These are phyloP conservation scores for Sugiyamaella japonica DNA, from an alignment of 1,139 yeast genomes.

Conservation along the genomic window DNA sequence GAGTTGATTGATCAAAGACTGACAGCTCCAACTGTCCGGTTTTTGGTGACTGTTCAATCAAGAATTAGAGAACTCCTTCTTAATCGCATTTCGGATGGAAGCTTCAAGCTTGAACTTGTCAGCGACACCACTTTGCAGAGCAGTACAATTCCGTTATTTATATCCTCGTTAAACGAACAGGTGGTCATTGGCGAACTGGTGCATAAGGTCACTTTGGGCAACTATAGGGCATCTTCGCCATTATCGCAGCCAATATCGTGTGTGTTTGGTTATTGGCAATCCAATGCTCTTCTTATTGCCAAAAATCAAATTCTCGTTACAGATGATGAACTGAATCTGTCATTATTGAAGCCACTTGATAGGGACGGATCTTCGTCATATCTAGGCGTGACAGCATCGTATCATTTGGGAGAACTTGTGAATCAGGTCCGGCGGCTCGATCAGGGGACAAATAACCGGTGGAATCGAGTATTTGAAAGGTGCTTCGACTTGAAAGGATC, in stretches of 20 bases:
- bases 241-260: background rate
- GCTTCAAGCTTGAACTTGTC: constrained; percentile 12
- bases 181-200: constrained; percentile 17
- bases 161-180: constrained; percentile 11
- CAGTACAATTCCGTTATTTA: constrained; percentile 10
- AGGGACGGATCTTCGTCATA: background rate
- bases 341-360: background rate
- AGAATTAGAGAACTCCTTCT: constrained; percentile 10
- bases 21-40: constrained; percentile 13
- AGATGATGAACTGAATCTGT: constrained; percentile 12
- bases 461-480: constrained; percentile 5
- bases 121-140: constrained; percentile 7
- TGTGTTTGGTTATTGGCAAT: constrained; percentile 12
- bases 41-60: constrained; percentile 9
- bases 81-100: constrained; percentile 13
- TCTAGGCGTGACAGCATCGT: background rate
- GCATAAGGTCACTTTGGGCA: constrained; percentile 7
- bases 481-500: background rate
- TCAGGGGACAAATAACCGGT: background rate
- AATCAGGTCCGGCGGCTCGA: constrained; percentile 7
- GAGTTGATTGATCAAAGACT: constrained; percentile 6
- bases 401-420: constrained; percentile 16
- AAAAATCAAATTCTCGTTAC: background rate
- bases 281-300: constrained; percentile 3
- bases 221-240: constrained; percentile 8